These are phyloP conservation scores for Smittium mucronatum DNA, from an alignment of 371 early-diverging fungal species.

Conservation along the genomic window DNA sequence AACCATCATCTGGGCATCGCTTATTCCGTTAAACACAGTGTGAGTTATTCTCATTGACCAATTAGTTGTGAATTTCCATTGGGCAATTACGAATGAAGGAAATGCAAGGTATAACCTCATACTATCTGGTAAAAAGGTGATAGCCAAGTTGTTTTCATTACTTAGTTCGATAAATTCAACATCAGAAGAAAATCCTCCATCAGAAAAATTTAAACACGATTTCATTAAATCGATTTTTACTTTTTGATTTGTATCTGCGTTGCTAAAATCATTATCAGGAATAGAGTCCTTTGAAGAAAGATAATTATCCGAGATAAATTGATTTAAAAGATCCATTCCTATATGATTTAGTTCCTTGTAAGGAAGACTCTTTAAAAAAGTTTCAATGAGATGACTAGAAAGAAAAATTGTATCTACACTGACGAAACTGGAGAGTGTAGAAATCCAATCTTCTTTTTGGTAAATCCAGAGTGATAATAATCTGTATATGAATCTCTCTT, in stretches of 20 bases:
- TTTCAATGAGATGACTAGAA: neutral
- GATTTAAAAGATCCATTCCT: neutral
- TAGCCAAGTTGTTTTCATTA: neutral
- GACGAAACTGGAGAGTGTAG: neutral
- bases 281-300: neutral
- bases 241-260: neutral
- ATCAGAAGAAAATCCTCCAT: too few species aligned
- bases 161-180: constrained; percentile 4
- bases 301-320: neutral
- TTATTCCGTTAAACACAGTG: constrained; percentile 24
- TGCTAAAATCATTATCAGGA: neutral
- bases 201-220: too few species aligned
- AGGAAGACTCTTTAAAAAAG: neutral
- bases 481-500: constrained; percentile 5
- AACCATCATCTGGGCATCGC: constrained; percentile 23
- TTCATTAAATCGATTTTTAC: neutral
- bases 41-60: constrained; percentile 30
- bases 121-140: constrained; percentile 28
- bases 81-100: constrained; percentile 25
- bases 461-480: neutral
- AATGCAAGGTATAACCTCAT: constrained; percentile 19
- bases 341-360: neutral
- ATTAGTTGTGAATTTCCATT: constrained; percentile 29
- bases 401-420: neutral
- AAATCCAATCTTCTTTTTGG: neutral